Percentiles rank a stretch among this genome's conserved stretches.
Evolutionary conservation across 768 basidiomycete genomes (phyloP).

Genomic region (Tulasnella sp.): DNA sequence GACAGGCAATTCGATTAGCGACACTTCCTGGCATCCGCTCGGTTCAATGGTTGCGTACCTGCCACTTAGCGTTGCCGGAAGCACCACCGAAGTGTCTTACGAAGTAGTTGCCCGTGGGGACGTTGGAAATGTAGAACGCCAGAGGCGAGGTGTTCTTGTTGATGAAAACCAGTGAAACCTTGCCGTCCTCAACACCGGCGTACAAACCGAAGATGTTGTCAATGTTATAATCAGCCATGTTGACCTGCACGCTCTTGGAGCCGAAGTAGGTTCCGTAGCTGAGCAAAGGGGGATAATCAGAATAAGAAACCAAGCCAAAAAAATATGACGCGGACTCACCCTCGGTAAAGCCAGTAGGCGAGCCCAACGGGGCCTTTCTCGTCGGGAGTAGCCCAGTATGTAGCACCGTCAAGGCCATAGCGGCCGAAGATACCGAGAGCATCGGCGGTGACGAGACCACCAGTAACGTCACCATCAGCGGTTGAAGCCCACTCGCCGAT

Average conservation of each 20-base stretch:
- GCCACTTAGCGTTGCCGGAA: conserved; percentile 54
- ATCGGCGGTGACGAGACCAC: conserved; percentile 53
- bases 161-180: conserved; percentile 47
- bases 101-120: conserved; percentile 52
- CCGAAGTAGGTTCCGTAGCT: conserved; percentile 52
- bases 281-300: not conserved
- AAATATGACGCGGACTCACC: conserved; percentile 37
- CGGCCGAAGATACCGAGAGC: conserved; percentile 51
- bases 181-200: conserved; percentile 45
- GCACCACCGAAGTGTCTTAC: conserved; percentile 55
- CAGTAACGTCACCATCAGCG: conserved; percentile 51
- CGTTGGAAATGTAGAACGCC: conserved; percentile 44
- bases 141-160: conserved; percentile 51
- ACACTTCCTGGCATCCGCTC: not conserved
- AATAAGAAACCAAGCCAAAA: not conserved
- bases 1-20: conserved; percentile 1
- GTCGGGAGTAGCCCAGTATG: conserved; percentile 52
- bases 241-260: conserved; percentile 46
- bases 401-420: conserved; percentile 50
- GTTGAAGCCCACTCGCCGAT: conserved; percentile 53
- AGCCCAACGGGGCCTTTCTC: conserved; percentile 50
- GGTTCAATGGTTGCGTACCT: conserved; percentile 39
- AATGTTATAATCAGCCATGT: conserved; percentile 43
- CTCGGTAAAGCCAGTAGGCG: conserved; percentile 56
- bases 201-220: conserved; percentile 47